Base-by-base conservation (phyloP, 805 yeast genomes). In the Metschnikowia hibisci region DNA sequence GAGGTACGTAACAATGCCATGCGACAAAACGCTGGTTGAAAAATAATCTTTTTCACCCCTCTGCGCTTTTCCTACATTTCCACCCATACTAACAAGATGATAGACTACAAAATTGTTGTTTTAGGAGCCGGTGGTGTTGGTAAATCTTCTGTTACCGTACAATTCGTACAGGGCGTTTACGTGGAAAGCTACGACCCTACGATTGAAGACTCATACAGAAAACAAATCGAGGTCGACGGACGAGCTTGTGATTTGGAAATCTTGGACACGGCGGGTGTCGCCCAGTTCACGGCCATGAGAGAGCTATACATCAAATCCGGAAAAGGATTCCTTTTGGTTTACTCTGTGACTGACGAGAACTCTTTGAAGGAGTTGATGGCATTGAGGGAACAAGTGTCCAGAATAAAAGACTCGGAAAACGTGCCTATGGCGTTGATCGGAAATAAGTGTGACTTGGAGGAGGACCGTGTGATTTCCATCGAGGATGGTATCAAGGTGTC, bases 81-180 rank as follows among this genome's bases (percentile, higher is more conserved):
- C 23, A 38, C 29, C 23, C 35, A 13, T 47, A 47, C 51, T 47
- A 47, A 47, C 48, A 41, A 28, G 42, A 32, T 37, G 32, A 35
- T 46, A 77, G 97, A 90, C 60, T 89, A 89, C 63, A 88, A 87
- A 60, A 71, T 93, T 34, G 97, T 87, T 13, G 93, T 91, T 14
- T 71, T 91, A 45, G 99, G 99, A 47, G 95, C 96, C 11, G 97
- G 97, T 55, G 96, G 97, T 66, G 96, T 88, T 7, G 99, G 99
- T 55, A 91, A 91, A 58, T 87, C 97, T 18, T 89, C 95, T 31
- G 71, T 91, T 32, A 89, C 96, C 1, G 96, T 88, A 5, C 96
- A 88, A 60, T 90, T 85, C 58, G 95, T 88, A 3, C 95, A 87
- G 61, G 93, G 93, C 9, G 84, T 85, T 2, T 90, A 87, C 62